These are phyloP conservation scores for Pseudogymnoascus sp. DNA, from an alignment of 2,329 filamentous ascomycete genomes.

Conservation along the genomic window DNA sequence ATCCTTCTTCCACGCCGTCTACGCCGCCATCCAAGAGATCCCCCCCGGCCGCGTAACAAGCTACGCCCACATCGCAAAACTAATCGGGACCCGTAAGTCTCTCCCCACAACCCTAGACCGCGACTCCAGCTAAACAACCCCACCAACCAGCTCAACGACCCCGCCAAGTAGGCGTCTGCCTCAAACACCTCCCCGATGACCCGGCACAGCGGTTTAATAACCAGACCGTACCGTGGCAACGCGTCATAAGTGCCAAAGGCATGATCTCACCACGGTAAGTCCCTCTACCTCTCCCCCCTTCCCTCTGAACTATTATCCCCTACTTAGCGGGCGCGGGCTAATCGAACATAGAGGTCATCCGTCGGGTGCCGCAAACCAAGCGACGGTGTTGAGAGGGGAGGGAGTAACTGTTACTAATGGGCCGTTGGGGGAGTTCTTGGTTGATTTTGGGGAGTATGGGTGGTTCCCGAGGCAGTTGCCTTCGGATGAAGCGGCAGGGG, in stretches of 20 bases:
- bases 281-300: not conserved
- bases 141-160: constrained; percentile 52
- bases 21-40: constrained; percentile 76
- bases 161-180: constrained; percentile 80
- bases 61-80: constrained; percentile 71
- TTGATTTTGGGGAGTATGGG: constrained; percentile 29
- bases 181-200: constrained; percentile 70
- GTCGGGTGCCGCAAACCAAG: constrained; percentile 29
- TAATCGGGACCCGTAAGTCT: constrained; percentile 63
- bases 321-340: not conserved
- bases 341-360: constrained; percentile 22
- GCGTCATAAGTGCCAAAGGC: constrained; percentile 83
- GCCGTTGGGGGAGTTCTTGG: constrained; percentile 26
- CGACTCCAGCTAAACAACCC: not conserved
- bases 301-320: too few relatives aligned
- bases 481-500: constrained; percentile 5
- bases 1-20: constrained; percentile 70
- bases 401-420: constrained; percentile 28
- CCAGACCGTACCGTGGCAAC: constrained; percentile 84
- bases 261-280: constrained; percentile 74
- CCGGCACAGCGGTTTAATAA: constrained; percentile 53
- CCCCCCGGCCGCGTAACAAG: constrained; percentile 76
- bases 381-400: constrained; percentile 27
- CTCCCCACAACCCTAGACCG: constrained; percentile 4
- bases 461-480: constrained; percentile 34